Evolutionary conservation across 768 basidiomycete genomes (phyloP), one percentile per base, ranked within the genome.

Genomic region (Podaxis mareebaensis): DNA sequence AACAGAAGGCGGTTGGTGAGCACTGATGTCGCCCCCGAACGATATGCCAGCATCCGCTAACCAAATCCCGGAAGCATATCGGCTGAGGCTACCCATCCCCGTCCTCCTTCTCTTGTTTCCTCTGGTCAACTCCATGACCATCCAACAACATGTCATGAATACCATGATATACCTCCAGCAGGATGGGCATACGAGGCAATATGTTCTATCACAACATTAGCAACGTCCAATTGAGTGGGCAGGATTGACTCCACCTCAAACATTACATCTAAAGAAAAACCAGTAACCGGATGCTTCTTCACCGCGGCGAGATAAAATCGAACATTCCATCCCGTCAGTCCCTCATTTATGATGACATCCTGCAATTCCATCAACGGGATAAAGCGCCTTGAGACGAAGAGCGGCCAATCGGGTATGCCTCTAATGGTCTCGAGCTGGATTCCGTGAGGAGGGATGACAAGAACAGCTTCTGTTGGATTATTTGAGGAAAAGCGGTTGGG

Each of bases 291-390:
- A 33, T 76, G 70, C 38, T 71, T 68, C 33, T 77, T 76, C 22
- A 87, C 67, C 26, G 79, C 80, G 13, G 81, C 86, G 8, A 92
- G 75, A 69, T 90, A 92, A 69, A 85, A 91, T 15, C 85, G 80
- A 22, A 92, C 81, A 71, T 90, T 79, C 91, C 91, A 94, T 53
- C 89, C 74, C 11, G 74, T 79, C 15, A 93, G 72, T 1, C 86
- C 91, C 72, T 94, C 92, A 67, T 92, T 89, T 59, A 93, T 87
- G 30, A 92, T 67, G 49, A 90, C 77, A 61, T 91, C 89, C 57
- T 81, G 78, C 20, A 93, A 72, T 1, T 71, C 66, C 0, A 77
- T 71, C 30, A 81, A 71, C 6, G 89, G 86, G 65, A 93, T 85
- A 72, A 93, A 92, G 3, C 73, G 83, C 55, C 83, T 80, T 3